Evolutionary conservation across 176 grass and related monocot genomes (phyloP), one percentile per base, ranked within the genome.

Genomic region (Carex kokanica): DNA sequence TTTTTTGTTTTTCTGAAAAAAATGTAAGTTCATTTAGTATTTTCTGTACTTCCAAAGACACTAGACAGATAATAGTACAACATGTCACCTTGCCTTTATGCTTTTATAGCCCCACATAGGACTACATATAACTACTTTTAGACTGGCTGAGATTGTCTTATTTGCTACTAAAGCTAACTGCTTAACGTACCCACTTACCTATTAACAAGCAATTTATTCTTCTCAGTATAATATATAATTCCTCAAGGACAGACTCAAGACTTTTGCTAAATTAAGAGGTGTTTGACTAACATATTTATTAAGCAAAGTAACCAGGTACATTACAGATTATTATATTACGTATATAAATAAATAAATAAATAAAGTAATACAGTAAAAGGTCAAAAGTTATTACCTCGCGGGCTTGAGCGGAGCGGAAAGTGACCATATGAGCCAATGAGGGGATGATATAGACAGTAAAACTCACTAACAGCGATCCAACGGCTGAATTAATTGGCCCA

Each of bases 391-490:
- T 85, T 89, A 97, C 95, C 92, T 99, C 91, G 15, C 97, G 93
- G 51, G 97, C 89, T 27, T 49, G 87, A 0, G 97, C 93, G 16
- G 93, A 95, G 1, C 97, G 91, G 89, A 95, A 99, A 2, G 91
- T 93, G 84, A 95, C 83, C 89, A 99, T 95, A 86, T 99, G 93
- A 13, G 97, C 97, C 0, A 99, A 64, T 16, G 97, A 86, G 0
- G 97, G 97, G 84, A 99, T 99, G 64, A 99, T 89, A 90, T 99
- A 99, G 51, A 99, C 93, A 58, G 97, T 99, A 87, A 99, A 99
- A 87, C 97, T 99, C 74, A 99, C 97, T 49, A 99, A 89, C 12
- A 99, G 88, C 0, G 97, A 86, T 0, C 97, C 97, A 3, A 99
- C 97, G 86, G 97, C 91, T 65, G 97, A 99, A 87, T 99, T 99